These are phyloP conservation scores for Malania oleifera DNA, from an alignment of 164 flowering plant species.

Conservation along the genomic window DNA sequence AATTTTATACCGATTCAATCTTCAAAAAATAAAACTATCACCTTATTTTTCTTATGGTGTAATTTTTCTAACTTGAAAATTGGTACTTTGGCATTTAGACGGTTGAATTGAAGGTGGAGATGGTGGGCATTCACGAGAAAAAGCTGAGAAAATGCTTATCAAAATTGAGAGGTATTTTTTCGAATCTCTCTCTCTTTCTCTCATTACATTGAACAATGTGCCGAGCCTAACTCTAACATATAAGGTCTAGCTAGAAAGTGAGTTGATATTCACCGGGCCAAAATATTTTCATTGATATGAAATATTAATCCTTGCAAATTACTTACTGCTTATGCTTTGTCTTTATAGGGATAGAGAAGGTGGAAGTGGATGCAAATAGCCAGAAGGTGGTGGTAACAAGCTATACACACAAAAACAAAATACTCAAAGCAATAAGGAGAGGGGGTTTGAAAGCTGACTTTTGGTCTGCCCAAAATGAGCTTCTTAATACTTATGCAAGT, in stretches of 20 bases:
- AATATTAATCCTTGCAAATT: too few relatives aligned
- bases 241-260: too few relatives aligned
- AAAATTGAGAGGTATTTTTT: constrained; percentile 53
- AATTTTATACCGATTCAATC: too few relatives aligned
- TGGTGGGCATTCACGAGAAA: constrained; percentile 61
- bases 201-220: too few relatives aligned
- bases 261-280: too few relatives aligned
- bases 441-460: constrained; percentile 59
- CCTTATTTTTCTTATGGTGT: too few relatives aligned
- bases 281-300: too few relatives aligned
- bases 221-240: too few relatives aligned
- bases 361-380: constrained; percentile 52
- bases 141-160: constrained; percentile 55
- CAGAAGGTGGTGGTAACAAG: constrained; percentile 61
- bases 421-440: constrained; percentile 53
- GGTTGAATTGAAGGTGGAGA: constrained; percentile 65
- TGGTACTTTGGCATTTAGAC: constrained; percentile 38
- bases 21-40: too few relatives aligned
- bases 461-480: constrained; percentile 64
- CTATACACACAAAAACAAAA: constrained; percentile 50
- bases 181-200: too few relatives aligned
- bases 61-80: too few relatives aligned
- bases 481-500: constrained; percentile 48
- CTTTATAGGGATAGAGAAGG: constrained; percentile 55
- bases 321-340: too few relatives aligned